Conservation (phyloP, 495 filamentous ascomycete genomes). For the Achaetomiella virescens region DNA sequence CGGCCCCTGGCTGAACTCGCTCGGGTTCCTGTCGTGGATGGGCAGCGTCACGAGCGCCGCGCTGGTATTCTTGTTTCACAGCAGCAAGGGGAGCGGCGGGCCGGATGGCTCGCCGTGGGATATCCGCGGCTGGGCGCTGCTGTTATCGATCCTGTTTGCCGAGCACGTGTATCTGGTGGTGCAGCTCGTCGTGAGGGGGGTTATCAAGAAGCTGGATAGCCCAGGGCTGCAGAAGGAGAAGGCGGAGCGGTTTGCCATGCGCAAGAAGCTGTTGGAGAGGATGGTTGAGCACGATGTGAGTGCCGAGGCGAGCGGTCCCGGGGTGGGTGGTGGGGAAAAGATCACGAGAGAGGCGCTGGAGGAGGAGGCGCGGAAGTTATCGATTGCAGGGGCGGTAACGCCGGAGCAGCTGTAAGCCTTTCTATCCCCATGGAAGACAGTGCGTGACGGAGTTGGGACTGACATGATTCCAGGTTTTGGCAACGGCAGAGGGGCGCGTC, state of each 20-base stretch:
- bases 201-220: slow-evolving; percentile 73
- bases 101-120: slow-evolving; percentile 51
- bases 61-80: slow-evolving; percentile 80
- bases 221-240: slow-evolving; percentile 72
- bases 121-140: slow-evolving; percentile 73
- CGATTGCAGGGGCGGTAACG: slow-evolving; percentile 39
- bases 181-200: slow-evolving; percentile 60
- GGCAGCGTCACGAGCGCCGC: slow-evolving; percentile 81
- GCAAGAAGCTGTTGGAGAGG: slow-evolving; percentile 54
- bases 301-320: slow-evolving; percentile 39
- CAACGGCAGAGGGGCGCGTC: slow-evolving; percentile 32
- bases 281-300: slow-evolving; percentile 32
- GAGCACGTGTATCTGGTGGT: slow-evolving; percentile 80
- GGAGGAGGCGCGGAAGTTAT: slow-evolving; percentile 61
- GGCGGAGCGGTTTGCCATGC: slow-evolving; percentile 69
- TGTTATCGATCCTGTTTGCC: slow-evolving; percentile 77
- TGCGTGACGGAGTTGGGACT: neutral
- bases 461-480: slow-evolving; percentile 44
- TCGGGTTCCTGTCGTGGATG: slow-evolving; percentile 86
- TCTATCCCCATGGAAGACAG: no score
- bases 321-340: slow-evolving; percentile 51
- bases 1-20: slow-evolving; percentile 84
- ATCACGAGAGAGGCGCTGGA: slow-evolving; percentile 44
- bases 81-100: slow-evolving; percentile 41
- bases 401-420: slow-evolving; percentile 49